A percentile compares a stretch with the other conserved stretches of the same genome.
phyloP scores from a whole-genome alignment of 345 rosid species.

The Lenwebbia sp. region DNA sequence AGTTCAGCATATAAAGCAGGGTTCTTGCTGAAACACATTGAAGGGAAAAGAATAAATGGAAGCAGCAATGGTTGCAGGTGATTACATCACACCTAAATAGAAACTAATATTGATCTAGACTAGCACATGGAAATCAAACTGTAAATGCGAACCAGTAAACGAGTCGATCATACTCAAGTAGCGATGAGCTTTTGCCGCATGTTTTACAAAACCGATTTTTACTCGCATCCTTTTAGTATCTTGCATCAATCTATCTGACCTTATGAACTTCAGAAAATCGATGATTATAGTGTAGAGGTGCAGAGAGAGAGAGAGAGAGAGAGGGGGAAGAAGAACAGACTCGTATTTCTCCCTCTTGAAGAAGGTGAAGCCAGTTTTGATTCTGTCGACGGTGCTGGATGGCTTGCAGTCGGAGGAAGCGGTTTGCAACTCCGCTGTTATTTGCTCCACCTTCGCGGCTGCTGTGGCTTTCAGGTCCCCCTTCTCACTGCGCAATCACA shows the following conservation, averaged over 20 bases:
- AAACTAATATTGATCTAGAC: background rate
- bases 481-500: constrained; percentile 43
- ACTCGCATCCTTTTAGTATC: background rate
- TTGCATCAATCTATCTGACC: background rate
- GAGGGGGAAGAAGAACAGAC: constrained; percentile 13
- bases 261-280: background rate
- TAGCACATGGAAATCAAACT: background rate
- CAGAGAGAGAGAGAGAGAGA: background rate
- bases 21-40: constrained; percentile 34
- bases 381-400: constrained; percentile 39
- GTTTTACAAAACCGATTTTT: background rate
- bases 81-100: background rate
- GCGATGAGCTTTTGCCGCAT: background rate
- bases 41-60: background rate
- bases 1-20: constrained; percentile 63
- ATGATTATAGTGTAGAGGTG: background rate
- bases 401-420: constrained; percentile 20
- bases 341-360: constrained; percentile 93
- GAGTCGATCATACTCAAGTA: background rate
- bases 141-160: background rate
- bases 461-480: constrained; percentile 64
- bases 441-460: constrained; percentile 62
- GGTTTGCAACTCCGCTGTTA: constrained; percentile 55
- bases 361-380: constrained; percentile 61
- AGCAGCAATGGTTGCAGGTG: background rate